These are phyloP conservation scores for Elongisporangium undulatum DNA, from an alignment of 352 stramenopile species.

Conservation along the genomic window DNA sequence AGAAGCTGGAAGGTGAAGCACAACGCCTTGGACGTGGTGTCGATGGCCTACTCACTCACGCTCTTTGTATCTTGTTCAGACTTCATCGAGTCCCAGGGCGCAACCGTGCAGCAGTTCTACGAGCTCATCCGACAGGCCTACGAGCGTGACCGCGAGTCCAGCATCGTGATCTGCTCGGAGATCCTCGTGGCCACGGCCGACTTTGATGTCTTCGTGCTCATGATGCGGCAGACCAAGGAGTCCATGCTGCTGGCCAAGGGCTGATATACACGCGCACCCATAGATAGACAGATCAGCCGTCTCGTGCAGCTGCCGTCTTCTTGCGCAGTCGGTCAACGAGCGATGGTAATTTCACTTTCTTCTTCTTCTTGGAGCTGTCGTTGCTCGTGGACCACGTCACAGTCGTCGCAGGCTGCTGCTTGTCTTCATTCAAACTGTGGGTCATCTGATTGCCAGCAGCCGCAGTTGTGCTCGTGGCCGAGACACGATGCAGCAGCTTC, in stretches of 20 bases:
- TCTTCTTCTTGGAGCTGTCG: constrained; percentile 40
- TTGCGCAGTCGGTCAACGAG: constrained; percentile 65
- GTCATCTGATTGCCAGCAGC: constrained; percentile 14
- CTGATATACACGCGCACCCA: constrained; percentile 5
- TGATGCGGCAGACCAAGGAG: constrained; percentile 83
- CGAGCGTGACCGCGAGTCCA: constrained; percentile 50
- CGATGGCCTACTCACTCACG: not conserved
- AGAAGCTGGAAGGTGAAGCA: constrained; percentile 77
- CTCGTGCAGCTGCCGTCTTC: constrained; percentile 53
- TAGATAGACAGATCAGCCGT: not conserved
- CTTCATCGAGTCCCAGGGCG: constrained; percentile 53
- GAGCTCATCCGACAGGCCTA: constrained; percentile 50
- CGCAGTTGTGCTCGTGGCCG: constrained; percentile 12
- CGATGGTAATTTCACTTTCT: constrained; percentile 66
- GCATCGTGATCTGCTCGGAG: constrained; percentile 62
- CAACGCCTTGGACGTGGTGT: not conserved
- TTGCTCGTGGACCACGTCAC: constrained; percentile 35
- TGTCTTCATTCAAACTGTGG: constrained; percentile 1
- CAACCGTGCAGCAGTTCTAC: constrained; percentile 66
- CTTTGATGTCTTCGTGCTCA: constrained; percentile 79
- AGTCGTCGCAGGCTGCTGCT: constrained; percentile 8
- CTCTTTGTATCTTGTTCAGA: constrained; percentile 18
- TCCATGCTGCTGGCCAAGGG: constrained; percentile 48
- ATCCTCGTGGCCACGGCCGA: constrained; percentile 75
- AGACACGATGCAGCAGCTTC: constrained; percentile 31